Evolutionary conservation across 495 filamentous ascomycete species (phyloP).

Genomic region (Pyrenopolyporus hunteri): DNA sequence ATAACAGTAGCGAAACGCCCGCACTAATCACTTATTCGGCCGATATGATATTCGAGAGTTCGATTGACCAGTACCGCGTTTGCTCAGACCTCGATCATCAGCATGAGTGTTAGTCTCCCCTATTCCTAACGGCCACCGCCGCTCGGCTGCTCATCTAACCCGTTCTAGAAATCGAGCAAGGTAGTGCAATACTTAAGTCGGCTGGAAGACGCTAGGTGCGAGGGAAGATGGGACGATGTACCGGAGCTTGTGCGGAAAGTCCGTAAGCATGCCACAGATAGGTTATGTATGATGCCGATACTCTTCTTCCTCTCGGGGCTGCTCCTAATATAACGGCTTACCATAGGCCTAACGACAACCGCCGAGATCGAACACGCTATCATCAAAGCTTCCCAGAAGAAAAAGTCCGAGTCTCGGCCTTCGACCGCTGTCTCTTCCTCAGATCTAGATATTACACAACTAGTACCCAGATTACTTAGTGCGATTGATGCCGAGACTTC

Average conservation of each 20-base stretch:
- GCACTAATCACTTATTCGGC: background rate
- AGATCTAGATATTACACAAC: slow-evolving; percentile 53
- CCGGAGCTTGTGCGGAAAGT: slow-evolving; percentile 89
- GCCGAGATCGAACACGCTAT: slow-evolving; percentile 75
- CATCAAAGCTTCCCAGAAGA: slow-evolving; percentile 55
- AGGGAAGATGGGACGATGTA: slow-evolving; percentile 88
- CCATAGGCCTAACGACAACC: slow-evolving; percentile 73
- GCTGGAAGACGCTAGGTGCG: slow-evolving; percentile 84
- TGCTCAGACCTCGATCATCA: slow-evolving; percentile 37
- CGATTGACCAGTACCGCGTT: slow-evolving; percentile 32
- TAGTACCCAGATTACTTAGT: slow-evolving; percentile 67
- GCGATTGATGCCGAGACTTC: slow-evolving; percentile 68
- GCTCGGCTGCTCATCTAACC: slow-evolving; percentile 20
- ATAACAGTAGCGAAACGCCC: slow-evolving; percentile 9
- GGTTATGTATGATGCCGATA: slow-evolving; percentile 68
- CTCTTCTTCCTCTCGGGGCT: background rate
- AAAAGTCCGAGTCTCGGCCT: slow-evolving; percentile 47
- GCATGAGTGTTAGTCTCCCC: slow-evolving; percentile 40
- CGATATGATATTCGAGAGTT: slow-evolving; percentile 37
- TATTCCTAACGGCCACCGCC: background rate
- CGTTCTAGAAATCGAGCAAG: slow-evolving; percentile 62
- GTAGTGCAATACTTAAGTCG: slow-evolving; percentile 76
- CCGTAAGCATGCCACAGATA: slow-evolving; percentile 87
- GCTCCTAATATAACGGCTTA: slow-evolving; percentile 11
- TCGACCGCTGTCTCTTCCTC: slow-evolving; percentile 43